Conservation (phyloP, 2,329 filamentous ascomycete species). For the Colletotrichum somersetense region DNA sequence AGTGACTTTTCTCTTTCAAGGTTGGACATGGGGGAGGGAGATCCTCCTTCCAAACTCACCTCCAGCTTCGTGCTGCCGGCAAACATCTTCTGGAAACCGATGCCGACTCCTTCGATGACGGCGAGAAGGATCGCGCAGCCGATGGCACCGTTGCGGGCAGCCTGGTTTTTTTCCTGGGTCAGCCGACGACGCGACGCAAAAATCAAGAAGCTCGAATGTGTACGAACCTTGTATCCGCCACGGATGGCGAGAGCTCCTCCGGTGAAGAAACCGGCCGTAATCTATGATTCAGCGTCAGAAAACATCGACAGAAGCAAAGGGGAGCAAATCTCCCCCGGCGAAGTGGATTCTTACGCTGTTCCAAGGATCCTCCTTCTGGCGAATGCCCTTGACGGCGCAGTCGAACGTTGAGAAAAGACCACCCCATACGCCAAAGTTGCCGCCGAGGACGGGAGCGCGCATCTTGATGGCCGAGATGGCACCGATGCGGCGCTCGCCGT, state of each 20-base stretch:
- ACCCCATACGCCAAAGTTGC: conserved; percentile 98
- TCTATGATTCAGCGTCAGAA: conserved; percentile 53
- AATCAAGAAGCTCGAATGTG: not conserved
- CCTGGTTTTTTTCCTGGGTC: conserved; percentile 48
- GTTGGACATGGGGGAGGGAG: not conserved
- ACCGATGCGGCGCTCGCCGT: conserved; percentile 95
- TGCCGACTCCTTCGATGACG: conserved; percentile 88
- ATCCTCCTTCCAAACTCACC: conserved; percentile 57
- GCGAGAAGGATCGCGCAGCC: conserved; percentile 94
- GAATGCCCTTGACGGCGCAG: conserved; percentile 92
- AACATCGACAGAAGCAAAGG: not conserved
- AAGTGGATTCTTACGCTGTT: conserved; percentile 56
- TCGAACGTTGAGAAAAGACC: conserved; percentile 94
- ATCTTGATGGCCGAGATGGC: conserved; percentile 98
- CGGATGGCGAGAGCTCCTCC: conserved; percentile 91
- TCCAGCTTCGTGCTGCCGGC: conserved; percentile 89
- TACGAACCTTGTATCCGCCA: conserved; percentile 79
- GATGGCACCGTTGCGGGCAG: conserved; percentile 94
- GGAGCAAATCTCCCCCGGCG: not conserved
- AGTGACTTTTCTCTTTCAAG: conserved; percentile 14
- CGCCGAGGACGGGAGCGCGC: conserved; percentile 93
- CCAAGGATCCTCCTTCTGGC: conserved; percentile 97
- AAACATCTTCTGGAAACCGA: conserved; percentile 95
- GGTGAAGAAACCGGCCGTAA: conserved; percentile 97
- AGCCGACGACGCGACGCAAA: not conserved